phyloP scores from a whole-genome alignment of 495 filamentous ascomycete genomes.

The Penicillium roqueforti region DNA sequence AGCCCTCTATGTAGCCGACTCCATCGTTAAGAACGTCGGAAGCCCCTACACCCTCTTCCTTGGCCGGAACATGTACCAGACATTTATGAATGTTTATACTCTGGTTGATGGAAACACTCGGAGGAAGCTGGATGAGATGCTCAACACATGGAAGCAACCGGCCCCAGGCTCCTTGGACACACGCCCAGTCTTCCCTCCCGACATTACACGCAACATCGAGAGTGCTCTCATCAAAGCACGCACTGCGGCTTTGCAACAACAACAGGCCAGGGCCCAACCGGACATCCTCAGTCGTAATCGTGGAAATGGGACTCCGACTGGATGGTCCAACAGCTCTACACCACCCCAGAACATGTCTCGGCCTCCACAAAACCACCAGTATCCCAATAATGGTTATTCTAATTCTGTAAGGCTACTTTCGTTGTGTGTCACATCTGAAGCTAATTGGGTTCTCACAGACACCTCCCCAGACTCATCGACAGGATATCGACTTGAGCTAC shows the following conservation, averaged over 20 bases:
- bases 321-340: constrained; percentile 64
- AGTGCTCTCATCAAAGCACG: constrained; percentile 86
- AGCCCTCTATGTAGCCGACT: constrained; percentile 96
- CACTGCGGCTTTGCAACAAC: constrained; percentile 66
- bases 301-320: constrained; percentile 47
- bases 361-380: constrained; percentile 28
- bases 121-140: constrained; percentile 90
- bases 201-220: constrained; percentile 84
- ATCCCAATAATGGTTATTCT: constrained; percentile 34
- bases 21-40: constrained; percentile 96
- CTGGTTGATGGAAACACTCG: constrained; percentile 77
- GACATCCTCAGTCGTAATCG: constrained; percentile 58
- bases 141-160: constrained; percentile 97
- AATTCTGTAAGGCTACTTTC: constrained; percentile 30
- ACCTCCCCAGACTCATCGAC: constrained; percentile 29
- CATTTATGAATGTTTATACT: constrained; percentile 93
- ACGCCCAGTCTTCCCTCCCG: constrained; percentile 80
- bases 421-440: not conserved
- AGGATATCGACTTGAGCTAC: constrained; percentile 53
- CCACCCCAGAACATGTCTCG: constrained; percentile 54
- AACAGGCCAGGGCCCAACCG: constrained; percentile 63
- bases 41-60: constrained; percentile 95
- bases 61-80: constrained; percentile 82
- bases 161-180: constrained; percentile 86
- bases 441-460: constrained; percentile 25